phyloP scores from a whole-genome alignment of 805 yeast genomes.

The Barnettozyma vustinii region DNA sequence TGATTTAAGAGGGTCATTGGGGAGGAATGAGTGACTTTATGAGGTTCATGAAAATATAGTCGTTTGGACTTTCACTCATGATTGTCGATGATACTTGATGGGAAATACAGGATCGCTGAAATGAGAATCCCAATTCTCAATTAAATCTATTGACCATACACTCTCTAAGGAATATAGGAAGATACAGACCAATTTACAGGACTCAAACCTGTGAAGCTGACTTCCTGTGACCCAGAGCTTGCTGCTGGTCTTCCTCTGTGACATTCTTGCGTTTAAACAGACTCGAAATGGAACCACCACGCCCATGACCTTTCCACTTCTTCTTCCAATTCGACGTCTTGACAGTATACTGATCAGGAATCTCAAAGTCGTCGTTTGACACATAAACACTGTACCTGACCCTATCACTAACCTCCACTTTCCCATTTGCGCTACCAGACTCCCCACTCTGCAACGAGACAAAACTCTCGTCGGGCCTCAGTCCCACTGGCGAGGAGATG shows the following conservation, averaged over 20 bases:
- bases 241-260: not conserved
- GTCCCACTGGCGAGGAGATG: constrained; percentile 3
- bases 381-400: constrained; percentile 9
- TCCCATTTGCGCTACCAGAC: not conserved
- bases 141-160: too few species aligned
- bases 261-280: not conserved
- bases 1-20: too few species aligned
- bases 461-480: constrained; percentile 2
- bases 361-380: constrained; percentile 12
- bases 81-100: too few species aligned
- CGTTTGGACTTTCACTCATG: too few species aligned
- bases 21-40: too few species aligned
- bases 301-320: not conserved
- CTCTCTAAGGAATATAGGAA: too few species aligned
- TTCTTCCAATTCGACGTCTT: not conserved
- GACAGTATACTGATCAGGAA: constrained; percentile 3
- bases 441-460: constrained; percentile 1
- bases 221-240: not conserved
- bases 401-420: constrained; percentile 2
- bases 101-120: not conserved
- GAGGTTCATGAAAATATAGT: too few species aligned
- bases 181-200: not conserved
- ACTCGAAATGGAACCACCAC: not conserved
- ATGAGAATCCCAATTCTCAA: too few species aligned
- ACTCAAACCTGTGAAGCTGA: not conserved